These are phyloP conservation scores for Linum tenue DNA, from an alignment of 345 rosid species.

Conservation along the genomic window DNA sequence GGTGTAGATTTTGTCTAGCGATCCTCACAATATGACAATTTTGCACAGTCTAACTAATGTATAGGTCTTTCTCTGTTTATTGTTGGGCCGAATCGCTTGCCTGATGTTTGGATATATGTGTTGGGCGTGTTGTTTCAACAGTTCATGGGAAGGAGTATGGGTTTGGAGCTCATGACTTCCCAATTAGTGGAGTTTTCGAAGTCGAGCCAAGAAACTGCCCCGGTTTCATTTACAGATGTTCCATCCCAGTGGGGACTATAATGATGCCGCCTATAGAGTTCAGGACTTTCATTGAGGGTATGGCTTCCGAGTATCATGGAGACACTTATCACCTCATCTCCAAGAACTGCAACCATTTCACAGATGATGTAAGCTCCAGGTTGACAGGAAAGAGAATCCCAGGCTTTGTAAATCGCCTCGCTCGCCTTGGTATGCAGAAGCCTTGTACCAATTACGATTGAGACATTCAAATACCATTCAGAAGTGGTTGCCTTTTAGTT, in stretches of 20 bases:
- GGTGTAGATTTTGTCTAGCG: neutral
- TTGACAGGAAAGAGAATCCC: slow-evolving; percentile 52
- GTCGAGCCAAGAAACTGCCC: slow-evolving; percentile 71
- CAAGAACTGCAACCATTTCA: slow-evolving; percentile 78
- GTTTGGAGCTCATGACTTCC: slow-evolving; percentile 75
- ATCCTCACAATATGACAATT: neutral
- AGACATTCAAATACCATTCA: neutral
- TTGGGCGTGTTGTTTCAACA: slow-evolving; percentile 13
- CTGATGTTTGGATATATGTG: neutral
- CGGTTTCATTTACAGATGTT: slow-evolving; percentile 52
- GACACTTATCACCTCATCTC: slow-evolving; percentile 72
- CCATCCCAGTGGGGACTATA: slow-evolving; percentile 36
- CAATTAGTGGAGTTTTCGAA: slow-evolving; percentile 71
- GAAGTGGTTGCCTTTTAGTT: neutral
- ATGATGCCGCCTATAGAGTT: slow-evolving; percentile 43
- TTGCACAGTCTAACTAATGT: neutral
- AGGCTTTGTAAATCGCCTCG: slow-evolving; percentile 75
- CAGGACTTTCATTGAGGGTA: slow-evolving; percentile 45
- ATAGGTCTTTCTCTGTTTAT: neutral
- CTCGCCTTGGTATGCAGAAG: slow-evolving; percentile 42
- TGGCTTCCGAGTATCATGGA: slow-evolving; percentile 70
- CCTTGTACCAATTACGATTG: neutral
- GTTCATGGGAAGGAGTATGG: slow-evolving; percentile 80
- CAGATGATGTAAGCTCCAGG: slow-evolving; percentile 47
- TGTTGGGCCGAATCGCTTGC: neutral